Base-by-base conservation (phyloP, 2,329 filamentous ascomycete species). In the Talaromyces sp. region DNA sequence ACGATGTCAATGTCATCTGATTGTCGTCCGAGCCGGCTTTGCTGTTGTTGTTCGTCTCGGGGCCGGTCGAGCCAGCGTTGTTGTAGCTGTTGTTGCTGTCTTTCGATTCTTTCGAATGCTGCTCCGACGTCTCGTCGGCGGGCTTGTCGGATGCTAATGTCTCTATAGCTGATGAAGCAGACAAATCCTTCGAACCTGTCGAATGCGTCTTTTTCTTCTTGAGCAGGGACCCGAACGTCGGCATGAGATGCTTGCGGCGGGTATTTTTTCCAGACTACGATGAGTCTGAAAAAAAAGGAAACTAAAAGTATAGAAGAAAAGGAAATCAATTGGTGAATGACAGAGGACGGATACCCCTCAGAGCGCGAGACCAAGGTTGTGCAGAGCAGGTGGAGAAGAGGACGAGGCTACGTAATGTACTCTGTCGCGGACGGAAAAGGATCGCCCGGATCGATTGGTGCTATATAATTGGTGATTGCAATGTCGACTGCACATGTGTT, bases 121-220 rank as follows among this genome's bases (percentile, higher is more conserved):
- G 66, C 41, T 69, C 66, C 56, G 67, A 66, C 33, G 68, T 25
- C 35, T 25, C 67, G 61, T 67, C 61, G 43, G 65, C 63, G 67
- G 67, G 69, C 65, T 69, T 69, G 54, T 70, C 61, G 49, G 61
- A 56, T 57, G 62, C 35, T 56, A 39, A 37, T 19, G 41, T 57
- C 77, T 90, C 84, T 33, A 56, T 61, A 74, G 88, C 84, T 74
- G 88, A 84, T 74, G 88, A 87, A 72, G 85, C 85, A 77, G 91
- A 88, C 77, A 87, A 84, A 78, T 88, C 85, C 75, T 82, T 84
- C 72, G 79, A 78, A 77, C 83, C 73, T 74, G 73, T 77, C 81
- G 88, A 90, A 84, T 97, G 93, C 87, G 93, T 96, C 87, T 93
- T 90, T 87, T 96, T 97, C 87, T 97, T 98, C 87, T 97, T 97